phyloP scores from a whole-genome alignment of 2,329 filamentous ascomycete genomes.

The Aspergillus eucalypticola region DNA sequence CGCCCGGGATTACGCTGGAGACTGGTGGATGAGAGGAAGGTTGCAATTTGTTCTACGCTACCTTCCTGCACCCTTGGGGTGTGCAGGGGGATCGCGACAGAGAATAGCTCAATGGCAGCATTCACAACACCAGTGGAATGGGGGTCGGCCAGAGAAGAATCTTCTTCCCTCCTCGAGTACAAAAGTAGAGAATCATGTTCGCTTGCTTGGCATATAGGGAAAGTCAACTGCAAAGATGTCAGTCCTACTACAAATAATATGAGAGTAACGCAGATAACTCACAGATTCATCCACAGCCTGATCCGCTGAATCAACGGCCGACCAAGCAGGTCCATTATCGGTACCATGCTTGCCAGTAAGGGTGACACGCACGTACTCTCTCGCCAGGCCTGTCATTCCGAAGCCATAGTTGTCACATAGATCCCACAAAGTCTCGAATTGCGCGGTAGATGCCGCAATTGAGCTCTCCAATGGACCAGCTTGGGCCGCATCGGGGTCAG shows the following conservation, averaged over 20 bases:
- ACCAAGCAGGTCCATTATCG: conserved; percentile 52
- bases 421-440: conserved; percentile 94
- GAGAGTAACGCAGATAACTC: conserved; percentile 21
- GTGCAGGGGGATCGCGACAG: conserved; percentile 85
- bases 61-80: conserved; percentile 93
- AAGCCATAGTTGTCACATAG: conserved; percentile 92
- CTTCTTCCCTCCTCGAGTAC: conserved; percentile 60
- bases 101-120: conserved; percentile 88
- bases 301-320: conserved; percentile 40
- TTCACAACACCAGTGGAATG: conserved; percentile 93
- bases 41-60: conserved; percentile 88
- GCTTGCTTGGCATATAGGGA: conserved; percentile 75
- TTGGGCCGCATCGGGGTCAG: conserved; percentile 77
- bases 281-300: conserved; percentile 46
- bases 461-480: conserved; percentile 79
- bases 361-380: conserved; percentile 70
- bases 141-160: conserved; percentile 65
- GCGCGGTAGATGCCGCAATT: conserved; percentile 85
- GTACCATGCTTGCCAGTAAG: conserved; percentile 70
- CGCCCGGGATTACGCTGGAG: conserved; percentile 83
- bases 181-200: conserved; percentile 87
- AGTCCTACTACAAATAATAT: conserved; percentile 7
- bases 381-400: conserved; percentile 82
- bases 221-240: conserved; percentile 38
- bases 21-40: conserved; percentile 76